phyloP scores from a whole-genome alignment of 331 rosid genomes.

The Rosa hybrid region DNA sequence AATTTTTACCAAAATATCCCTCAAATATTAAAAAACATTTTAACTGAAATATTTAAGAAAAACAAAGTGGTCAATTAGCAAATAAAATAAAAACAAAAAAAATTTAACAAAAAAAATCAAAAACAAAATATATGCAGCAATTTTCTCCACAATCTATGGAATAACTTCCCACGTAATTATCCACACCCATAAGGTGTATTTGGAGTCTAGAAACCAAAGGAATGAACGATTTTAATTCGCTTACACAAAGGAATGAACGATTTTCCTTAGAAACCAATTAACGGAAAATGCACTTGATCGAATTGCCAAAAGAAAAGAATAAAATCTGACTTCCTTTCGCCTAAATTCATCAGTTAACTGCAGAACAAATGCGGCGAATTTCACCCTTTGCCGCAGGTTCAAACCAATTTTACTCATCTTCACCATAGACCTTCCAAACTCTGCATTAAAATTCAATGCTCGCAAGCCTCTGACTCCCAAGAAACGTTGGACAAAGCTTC shows the following conservation, averaged over 20 bases:
- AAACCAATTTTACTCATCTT: slow-evolving; percentile 73
- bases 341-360: slow-evolving; percentile 36
- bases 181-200: too few relatives aligned
- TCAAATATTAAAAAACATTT: too few relatives aligned
- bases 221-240: neutral
- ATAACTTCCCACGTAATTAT: too few relatives aligned
- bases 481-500: slow-evolving; percentile 42
- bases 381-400: slow-evolving; percentile 54
- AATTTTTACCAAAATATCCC: too few relatives aligned
- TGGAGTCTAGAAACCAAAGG: too few relatives aligned
- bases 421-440: slow-evolving; percentile 70
- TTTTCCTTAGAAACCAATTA: neutral
- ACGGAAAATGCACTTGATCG: neutral
- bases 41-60: too few relatives aligned
- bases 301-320: too few relatives aligned
- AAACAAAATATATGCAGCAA: too few relatives aligned
- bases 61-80: too few relatives aligned
- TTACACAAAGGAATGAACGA: neutral
- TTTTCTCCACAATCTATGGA: too few relatives aligned
- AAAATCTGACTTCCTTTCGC: neutral
- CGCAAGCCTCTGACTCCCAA: slow-evolving; percentile 37
- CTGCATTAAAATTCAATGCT: slow-evolving; percentile 48
- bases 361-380: slow-evolving; percentile 62
- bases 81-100: too few relatives aligned
- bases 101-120: too few relatives aligned